These are phyloP conservation scores for Didymellaceae sp. DNA, from an alignment of 2,329 filamentous ascomycete genomes.

Conservation along the genomic window DNA sequence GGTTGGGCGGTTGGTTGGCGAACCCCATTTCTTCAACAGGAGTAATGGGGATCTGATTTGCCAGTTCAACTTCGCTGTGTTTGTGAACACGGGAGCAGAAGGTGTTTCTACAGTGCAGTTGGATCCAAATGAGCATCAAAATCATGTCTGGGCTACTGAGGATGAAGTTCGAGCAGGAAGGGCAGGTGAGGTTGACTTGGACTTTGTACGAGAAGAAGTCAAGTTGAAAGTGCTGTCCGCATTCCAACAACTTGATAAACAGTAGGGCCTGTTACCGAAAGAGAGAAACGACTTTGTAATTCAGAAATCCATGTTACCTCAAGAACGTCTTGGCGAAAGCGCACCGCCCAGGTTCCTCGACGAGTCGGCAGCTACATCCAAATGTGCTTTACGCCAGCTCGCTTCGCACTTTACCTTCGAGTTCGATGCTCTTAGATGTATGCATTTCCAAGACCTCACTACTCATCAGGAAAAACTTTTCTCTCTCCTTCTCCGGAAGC, in stretches of 20 bases:
- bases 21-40: conserved; percentile 11
- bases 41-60: conserved; percentile 6
- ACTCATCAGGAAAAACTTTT: background rate
- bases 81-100: background rate
- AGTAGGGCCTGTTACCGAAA: too few relatives aligned
- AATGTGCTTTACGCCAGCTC: background rate
- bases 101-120: background rate
- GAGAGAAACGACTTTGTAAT: too few relatives aligned
- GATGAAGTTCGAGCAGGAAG: background rate
- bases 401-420: background rate
- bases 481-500: background rate
- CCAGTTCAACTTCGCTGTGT: conserved; percentile 2
- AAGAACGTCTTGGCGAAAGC: too few relatives aligned
- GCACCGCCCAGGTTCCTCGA: too few relatives aligned
- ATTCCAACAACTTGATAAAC: too few relatives aligned
- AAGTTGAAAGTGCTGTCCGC: conserved; percentile 1
- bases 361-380: too few relatives aligned
- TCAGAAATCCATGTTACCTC: too few relatives aligned
- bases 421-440: background rate
- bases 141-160: conserved; percentile 5
- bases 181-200: background rate
- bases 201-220: background rate
- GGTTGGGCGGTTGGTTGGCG: conserved; percentile 23
- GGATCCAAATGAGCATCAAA: conserved; percentile 10
- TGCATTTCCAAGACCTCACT: background rate